These are phyloP conservation scores for Allomyces javanicus DNA, from an alignment of 192 early-diverging fungal genomes.

Conservation along the genomic window DNA sequence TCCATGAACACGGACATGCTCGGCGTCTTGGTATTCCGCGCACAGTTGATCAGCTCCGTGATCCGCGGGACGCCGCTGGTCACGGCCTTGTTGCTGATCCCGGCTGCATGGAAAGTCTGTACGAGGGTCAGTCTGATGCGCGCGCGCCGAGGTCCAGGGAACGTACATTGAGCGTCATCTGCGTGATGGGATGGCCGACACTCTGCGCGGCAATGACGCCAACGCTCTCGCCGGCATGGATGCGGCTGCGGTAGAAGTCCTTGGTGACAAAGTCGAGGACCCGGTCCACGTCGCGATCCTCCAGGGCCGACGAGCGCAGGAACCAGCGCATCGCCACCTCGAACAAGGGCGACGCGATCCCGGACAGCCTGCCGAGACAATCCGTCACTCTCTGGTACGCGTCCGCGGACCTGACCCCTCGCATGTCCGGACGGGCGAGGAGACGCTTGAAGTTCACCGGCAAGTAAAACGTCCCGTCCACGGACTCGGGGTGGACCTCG, in stretches of 20 bases:
- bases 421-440: slow-evolving; percentile 66
- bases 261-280: no score
- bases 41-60: neutral
- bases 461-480: slow-evolving; percentile 48
- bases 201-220: neutral
- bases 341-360: slow-evolving; percentile 85
- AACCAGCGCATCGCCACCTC: slow-evolving; percentile 61
- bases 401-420: no score
- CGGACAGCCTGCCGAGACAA: slow-evolving; percentile 70
- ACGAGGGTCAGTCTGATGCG: no score
- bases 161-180: neutral
- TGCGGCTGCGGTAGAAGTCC: no score
- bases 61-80: neutral
- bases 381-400: no score
- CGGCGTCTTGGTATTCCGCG: neutral
- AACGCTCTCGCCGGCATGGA: neutral
- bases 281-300: no score
- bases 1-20: neutral
- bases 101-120: neutral
- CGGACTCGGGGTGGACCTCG: slow-evolving; percentile 61
- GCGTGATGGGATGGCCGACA: neutral
- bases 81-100: neutral
- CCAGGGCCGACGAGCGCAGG: no score
- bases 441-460: slow-evolving; percentile 52
- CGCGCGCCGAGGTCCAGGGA: no score